Conservation (phyloP, 2,329 filamentous ascomycete species). For the Sporothrix inflata region DNA sequence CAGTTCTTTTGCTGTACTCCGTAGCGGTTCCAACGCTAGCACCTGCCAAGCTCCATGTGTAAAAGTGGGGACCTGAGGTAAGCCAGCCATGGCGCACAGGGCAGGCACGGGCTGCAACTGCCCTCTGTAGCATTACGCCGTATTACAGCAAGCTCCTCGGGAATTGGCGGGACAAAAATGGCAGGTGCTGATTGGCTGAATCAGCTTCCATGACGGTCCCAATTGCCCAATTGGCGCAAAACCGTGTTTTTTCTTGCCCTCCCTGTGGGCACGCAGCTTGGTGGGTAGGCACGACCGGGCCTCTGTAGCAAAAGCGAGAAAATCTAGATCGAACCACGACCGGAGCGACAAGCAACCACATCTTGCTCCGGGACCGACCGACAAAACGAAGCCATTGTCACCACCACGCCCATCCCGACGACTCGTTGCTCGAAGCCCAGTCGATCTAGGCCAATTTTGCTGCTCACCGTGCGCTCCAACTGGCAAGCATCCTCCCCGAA, state of each 20-base stretch:
- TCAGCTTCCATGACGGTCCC: slow-evolving; percentile 17
- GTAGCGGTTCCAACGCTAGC: neutral
- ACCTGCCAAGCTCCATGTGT: slow-evolving; percentile 13
- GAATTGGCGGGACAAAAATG: slow-evolving; percentile 24
- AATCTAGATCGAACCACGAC: slow-evolving; percentile 24
- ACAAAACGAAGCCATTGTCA: slow-evolving; percentile 22
- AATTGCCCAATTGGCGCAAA: slow-evolving; percentile 23
- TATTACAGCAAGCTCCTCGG: slow-evolving; percentile 23
- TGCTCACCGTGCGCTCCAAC: neutral
- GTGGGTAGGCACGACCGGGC: slow-evolving; percentile 17
- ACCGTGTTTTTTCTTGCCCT: slow-evolving; percentile 19
- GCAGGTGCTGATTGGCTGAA: slow-evolving; percentile 21
- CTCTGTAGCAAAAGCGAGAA: slow-evolving; percentile 1
- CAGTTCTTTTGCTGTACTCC: no score
- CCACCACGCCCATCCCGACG: neutral
- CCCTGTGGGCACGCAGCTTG: slow-evolving; percentile 16
- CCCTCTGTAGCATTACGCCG: slow-evolving; percentile 6
- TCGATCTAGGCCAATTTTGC: neutral
- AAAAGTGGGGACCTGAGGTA: slow-evolving; percentile 10
- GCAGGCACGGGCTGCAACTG: slow-evolving; percentile 20
- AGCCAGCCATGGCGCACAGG: neutral
- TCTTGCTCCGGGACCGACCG: neutral
- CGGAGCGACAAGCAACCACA: neutral
- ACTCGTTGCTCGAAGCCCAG: no score
- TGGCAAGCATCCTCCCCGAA: no score